phyloP scores from a whole-genome alignment of 148 eudicot genomes.

The Rhododendron ovatum region DNA sequence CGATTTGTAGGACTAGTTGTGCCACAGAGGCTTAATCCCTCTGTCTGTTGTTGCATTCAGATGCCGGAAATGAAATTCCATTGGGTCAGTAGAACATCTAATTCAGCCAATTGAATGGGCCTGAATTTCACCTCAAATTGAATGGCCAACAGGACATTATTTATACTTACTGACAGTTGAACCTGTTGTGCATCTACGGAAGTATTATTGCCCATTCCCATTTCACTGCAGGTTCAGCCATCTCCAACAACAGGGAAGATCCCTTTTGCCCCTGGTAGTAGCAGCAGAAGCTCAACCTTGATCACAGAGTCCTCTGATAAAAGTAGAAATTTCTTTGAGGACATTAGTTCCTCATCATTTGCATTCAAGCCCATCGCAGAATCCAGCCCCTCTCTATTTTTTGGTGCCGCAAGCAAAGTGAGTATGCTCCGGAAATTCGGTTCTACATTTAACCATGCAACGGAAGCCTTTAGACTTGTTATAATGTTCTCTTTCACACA shows the following conservation, averaged over 20 bases:
- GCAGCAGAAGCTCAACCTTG: conserved; percentile 20
- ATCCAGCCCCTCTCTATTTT: conserved; percentile 18
- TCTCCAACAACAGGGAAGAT: conserved; percentile 66
- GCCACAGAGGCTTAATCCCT: background rate
- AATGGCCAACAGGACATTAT: background rate
- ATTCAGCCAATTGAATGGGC: background rate
- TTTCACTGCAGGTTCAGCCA: conserved; percentile 41
- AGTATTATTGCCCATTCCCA: background rate
- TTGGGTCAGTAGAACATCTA: background rate
- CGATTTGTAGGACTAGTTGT: background rate
- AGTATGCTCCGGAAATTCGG: conserved; percentile 1
- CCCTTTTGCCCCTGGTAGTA: conserved; percentile 25
- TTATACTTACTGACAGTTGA: background rate
- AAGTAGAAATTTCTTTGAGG: conserved; percentile 21
- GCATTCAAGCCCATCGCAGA: conserved; percentile 45
- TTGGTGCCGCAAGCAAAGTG: conserved; percentile 32
- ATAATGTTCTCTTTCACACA: background rate
- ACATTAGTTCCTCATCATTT: conserved; percentile 29
- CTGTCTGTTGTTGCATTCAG: background rate
- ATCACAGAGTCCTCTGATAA: conserved; percentile 18
- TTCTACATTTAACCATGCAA: background rate
- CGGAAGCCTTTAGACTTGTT: background rate
- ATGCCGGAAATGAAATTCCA: background rate
- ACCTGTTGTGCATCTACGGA: background rate
- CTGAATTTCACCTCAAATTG: background rate